These are phyloP conservation scores for Phytophthora litchii DNA, from an alignment of 352 stramenopile species.

Conservation along the genomic window DNA sequence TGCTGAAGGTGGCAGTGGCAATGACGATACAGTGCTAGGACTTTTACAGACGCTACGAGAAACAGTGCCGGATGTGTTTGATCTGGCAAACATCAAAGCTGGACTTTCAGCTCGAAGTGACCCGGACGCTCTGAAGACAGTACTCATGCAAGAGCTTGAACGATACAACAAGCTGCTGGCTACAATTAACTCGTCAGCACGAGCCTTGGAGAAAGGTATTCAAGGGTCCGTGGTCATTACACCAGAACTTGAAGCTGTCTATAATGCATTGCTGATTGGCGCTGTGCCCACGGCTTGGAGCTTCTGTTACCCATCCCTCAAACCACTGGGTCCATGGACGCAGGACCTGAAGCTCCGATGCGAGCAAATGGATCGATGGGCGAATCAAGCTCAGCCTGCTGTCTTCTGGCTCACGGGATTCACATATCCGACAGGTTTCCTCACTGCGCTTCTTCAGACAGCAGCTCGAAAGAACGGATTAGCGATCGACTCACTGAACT, in stretches of 20 bases:
- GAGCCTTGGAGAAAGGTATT: conserved; percentile 91
- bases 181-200: conserved; percentile 79
- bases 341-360: conserved; percentile 90
- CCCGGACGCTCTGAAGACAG: conserved; percentile 93
- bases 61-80: conserved; percentile 91
- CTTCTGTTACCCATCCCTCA: conserved; percentile 95
- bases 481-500: conserved; percentile 95
- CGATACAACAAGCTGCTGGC: conserved; percentile 92
- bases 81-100: conserved; percentile 80
- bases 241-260: conserved; percentile 93
- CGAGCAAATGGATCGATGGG: conserved; percentile 93
- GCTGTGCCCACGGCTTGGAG: conserved; percentile 91
- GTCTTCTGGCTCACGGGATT: conserved; percentile 97
- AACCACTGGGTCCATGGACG: conserved; percentile 93
- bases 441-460: conserved; percentile 96
- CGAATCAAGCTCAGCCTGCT: conserved; percentile 77
- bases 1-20: conserved; percentile 80
- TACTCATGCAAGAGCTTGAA: conserved; percentile 95
- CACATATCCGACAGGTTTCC: conserved; percentile 96
- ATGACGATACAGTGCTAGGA: conserved; percentile 90
- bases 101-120: conserved; percentile 75
- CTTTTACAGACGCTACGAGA: conserved; percentile 85
- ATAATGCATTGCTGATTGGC: conserved; percentile 89
- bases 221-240: conserved; percentile 96
- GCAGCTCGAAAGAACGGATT: conserved; percentile 94